Evolutionary conservation across 495 filamentous ascomycete genomes (phyloP).

Genomic region (Talaromyces proteolyticus): DNA sequence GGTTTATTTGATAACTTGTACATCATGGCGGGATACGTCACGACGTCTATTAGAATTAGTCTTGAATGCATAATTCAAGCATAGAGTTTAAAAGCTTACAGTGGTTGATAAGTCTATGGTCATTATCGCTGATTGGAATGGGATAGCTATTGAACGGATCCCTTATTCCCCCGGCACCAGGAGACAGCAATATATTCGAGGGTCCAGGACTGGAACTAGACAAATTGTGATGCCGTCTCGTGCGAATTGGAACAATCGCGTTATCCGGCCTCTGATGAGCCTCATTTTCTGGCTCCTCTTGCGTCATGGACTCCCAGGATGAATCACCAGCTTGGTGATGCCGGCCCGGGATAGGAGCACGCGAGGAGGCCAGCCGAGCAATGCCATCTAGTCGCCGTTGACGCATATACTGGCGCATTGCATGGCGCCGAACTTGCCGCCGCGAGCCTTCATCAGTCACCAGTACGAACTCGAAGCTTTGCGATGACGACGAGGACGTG

Average conservation of each 20-base stretch:
- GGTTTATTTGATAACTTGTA: conserved; percentile 19
- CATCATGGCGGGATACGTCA: conserved; percentile 25
- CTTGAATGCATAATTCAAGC: neutral
- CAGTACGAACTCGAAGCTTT: conserved; percentile 24
- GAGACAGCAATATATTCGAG: conserved; percentile 7
- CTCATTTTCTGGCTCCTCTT: neutral
- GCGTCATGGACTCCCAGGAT: neutral
- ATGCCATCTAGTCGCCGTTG: conserved; percentile 23
- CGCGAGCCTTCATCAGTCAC: conserved; percentile 23
- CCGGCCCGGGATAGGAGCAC: conserved; percentile 17
- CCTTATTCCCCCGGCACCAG: conserved; percentile 8
- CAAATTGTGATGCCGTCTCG: neutral
- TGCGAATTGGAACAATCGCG: conserved; percentile 8
- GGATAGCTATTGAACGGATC: conserved; percentile 21
- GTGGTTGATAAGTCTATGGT: conserved; percentile 22
- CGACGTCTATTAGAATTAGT: conserved; percentile 13
- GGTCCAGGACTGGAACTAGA: conserved; percentile 1
- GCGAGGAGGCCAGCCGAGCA: conserved; percentile 18
- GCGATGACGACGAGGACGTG: conserved; percentile 8
- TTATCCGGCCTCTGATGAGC: neutral
- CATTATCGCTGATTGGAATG: conserved; percentile 12
- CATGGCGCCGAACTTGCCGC: conserved; percentile 25
- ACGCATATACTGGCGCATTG: conserved; percentile 27
- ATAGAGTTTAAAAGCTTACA: conserved; percentile 13
- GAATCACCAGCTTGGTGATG: neutral